Percentiles rank a stretch among this genome's conserved stretches.
phyloP scores from a whole-genome alignment of 148 eudicot species.

The Camellia sinensis region DNA sequence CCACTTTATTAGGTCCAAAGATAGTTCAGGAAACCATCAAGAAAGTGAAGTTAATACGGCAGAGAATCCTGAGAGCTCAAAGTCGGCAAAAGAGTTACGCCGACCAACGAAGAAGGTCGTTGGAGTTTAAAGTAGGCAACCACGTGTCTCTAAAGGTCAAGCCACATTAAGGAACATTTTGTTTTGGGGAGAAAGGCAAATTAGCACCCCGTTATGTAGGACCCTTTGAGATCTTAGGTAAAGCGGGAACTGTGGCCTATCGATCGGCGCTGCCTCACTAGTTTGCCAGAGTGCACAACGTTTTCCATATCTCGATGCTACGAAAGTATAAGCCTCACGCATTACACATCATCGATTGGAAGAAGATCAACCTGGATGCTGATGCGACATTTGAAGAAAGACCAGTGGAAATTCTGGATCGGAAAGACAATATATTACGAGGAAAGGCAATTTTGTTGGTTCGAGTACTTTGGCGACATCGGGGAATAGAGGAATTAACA shows the following conservation, averaged over 20 bases:
- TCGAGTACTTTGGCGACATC: no score
- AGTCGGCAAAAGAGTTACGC: neutral
- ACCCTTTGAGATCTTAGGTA: neutral
- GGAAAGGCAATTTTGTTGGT: no score
- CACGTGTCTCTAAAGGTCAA: neutral
- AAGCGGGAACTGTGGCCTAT: neutral
- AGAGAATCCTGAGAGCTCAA: neutral
- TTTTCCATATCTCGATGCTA: neutral
- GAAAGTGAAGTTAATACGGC: no score
- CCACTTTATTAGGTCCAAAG: no score
- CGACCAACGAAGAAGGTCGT: neutral
- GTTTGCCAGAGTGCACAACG: neutral
- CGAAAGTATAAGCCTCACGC: neutral
- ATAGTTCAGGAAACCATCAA: no score
- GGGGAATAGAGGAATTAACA: no score
- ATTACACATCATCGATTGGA: neutral
- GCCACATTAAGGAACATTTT: neutral
- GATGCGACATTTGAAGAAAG: no score
- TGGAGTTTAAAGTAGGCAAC: neutral
- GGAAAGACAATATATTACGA: no score
- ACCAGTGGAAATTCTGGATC: no score
- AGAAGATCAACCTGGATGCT: no score
- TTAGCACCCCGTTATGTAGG: neutral
- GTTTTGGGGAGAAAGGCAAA: slow-evolving; percentile 4
- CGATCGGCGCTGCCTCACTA: neutral